phyloP scores from a whole-genome alignment of 2,329 filamentous ascomycete species.

The Conoideocrella luteorostrata region DNA sequence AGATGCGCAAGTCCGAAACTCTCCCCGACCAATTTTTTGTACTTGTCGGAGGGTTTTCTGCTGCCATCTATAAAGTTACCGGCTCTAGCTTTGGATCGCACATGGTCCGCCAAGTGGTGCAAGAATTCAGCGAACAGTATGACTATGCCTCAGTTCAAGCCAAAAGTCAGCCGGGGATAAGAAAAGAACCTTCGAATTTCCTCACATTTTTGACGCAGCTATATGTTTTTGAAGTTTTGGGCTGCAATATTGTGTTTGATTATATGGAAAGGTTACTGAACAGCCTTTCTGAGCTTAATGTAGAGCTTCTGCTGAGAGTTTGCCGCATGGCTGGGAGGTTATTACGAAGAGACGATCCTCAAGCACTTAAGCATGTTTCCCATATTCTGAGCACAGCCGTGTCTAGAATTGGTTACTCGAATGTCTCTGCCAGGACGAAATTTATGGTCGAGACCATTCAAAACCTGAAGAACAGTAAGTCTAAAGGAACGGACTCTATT shows the following conservation, averaged over 20 bases:
- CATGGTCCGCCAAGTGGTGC: constrained; percentile 70
- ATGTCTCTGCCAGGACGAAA: constrained; percentile 78
- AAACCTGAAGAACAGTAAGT: constrained; percentile 88
- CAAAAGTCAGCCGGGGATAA: constrained; percentile 31
- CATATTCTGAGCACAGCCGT: constrained; percentile 69
- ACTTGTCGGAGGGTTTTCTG: constrained; percentile 81
- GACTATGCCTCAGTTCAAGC: constrained; percentile 32
- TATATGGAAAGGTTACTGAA: constrained; percentile 74
- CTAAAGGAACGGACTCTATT: constrained; percentile 61
- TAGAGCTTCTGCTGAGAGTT: constrained; percentile 78
- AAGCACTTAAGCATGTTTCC: constrained; percentile 83
- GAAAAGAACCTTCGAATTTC: constrained; percentile 56
- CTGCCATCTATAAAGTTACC: constrained; percentile 79
- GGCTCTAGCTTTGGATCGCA: constrained; percentile 88
- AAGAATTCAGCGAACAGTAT: constrained; percentile 65
- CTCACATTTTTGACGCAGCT: constrained; percentile 78
- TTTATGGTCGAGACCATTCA: constrained; percentile 98
- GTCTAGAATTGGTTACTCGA: constrained; percentile 58
- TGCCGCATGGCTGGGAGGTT: constrained; percentile 77
- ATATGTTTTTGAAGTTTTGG: constrained; percentile 87
- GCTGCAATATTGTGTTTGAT: constrained; percentile 80
- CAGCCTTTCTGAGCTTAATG: constrained; percentile 75
- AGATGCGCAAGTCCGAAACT: constrained; percentile 70
- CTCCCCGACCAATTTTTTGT: constrained; percentile 87
- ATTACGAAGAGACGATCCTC: constrained; percentile 81